Evolutionary conservation across 1,284 basidiomycete genomes (phyloP).

Genomic region (Ceratobasidium sp.): DNA sequence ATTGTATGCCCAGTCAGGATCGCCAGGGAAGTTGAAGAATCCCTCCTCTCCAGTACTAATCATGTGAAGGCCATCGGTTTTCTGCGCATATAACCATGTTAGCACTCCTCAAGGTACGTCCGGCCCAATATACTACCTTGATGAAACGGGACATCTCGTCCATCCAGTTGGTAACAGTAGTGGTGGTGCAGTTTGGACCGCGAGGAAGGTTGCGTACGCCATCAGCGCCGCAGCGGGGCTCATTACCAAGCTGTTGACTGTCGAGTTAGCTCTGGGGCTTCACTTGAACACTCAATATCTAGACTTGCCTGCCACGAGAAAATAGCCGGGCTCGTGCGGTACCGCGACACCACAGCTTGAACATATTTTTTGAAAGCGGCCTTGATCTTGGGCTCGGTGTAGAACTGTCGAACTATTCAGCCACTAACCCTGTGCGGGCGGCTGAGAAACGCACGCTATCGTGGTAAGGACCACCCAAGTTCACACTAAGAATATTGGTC

Average conservation of each 20-base stretch:
- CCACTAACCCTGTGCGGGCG: neutral
- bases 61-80: conserved; percentile 44
- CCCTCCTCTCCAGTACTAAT: conserved; percentile 47
- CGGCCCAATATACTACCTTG: conserved; percentile 24
- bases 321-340: conserved; percentile 47
- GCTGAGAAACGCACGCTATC: conserved; percentile 44
- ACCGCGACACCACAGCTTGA: conserved; percentile 53
- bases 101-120: neutral
- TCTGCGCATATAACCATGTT: conserved; percentile 22
- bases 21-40: conserved; percentile 46
- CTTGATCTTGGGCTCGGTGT: conserved; percentile 48
- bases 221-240: conserved; percentile 48
- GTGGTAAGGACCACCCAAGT: conserved; percentile 47
- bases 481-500: conserved; percentile 25
- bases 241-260: conserved; percentile 38
- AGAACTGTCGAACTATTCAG: conserved; percentile 37
- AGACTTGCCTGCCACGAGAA: conserved; percentile 47
- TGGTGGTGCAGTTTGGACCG: conserved; percentile 44
- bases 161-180: conserved; percentile 37
- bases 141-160: conserved; percentile 48
- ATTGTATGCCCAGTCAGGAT: conserved; percentile 47
- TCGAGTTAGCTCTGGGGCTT: neutral
- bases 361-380: conserved; percentile 51
- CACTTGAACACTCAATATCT: neutral
- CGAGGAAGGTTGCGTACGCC: conserved; percentile 47